Evolutionary conservation across 441 rosid genomes (phyloP), one percentile per base, ranked within the genome.

Genomic region (Croton setiger): DNA sequence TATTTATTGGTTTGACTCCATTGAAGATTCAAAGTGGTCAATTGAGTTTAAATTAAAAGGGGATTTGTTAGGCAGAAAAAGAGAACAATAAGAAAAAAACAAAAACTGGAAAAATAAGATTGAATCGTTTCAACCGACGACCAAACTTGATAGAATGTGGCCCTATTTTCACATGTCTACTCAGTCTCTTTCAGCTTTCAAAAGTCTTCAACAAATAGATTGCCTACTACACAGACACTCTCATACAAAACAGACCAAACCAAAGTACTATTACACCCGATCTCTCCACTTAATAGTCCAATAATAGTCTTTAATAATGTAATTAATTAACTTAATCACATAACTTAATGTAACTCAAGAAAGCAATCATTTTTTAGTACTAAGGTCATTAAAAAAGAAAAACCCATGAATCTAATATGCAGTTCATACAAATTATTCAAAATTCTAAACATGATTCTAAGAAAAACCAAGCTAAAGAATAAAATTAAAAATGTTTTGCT

Each of bases 111-210:
- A 60, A 12, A 57, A 47, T 45, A 47, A 39, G 55, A 67, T 15
- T 67, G 53, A 45, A 23, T 20, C 36, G 48, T 52, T 65, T 65
- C 18, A 67, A 55, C 33, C 31, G 47, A 35, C 63, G 57, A 55
- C 52, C 35, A 56, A 33, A 33, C 58, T 58, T 47, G 64, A 57
- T 56, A 1, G 35, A 5, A 9, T 27, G 55, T 68, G 71, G 71
- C 58, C 71, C 63, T 56, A 33, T 44, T 57, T 41, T 21, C 39
- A 45, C 61, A 56, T 67, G 60, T 21, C 2, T 8, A 41, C 61
- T 39, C 52, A 54, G 64, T 68, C 63, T 2, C 31, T 58, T 57
- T 47, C 71, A 47, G 43, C 12, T 44, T 35, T 68, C 13, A 68
- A 17, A 58, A 39, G 33, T 47, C 56, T 47, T 27, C 9, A 9